Conservation (phyloP, 2,329 filamentous ascomycete genomes). For the Cladobotryum protrusum region DNA sequence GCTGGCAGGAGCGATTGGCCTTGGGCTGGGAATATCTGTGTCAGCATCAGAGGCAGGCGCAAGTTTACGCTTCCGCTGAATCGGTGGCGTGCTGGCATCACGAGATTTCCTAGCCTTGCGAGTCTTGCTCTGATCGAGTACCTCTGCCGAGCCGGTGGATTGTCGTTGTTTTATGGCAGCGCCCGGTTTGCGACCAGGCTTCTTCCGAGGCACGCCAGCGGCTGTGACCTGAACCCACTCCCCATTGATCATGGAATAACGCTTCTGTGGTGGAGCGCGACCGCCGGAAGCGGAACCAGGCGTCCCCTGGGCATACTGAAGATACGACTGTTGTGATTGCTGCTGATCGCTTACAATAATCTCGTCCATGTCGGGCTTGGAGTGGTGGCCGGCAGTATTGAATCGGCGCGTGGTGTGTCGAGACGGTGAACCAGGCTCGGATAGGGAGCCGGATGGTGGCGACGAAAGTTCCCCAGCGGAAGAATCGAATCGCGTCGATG, state of each 20-base stretch:
- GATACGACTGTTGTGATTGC: conserved; percentile 15
- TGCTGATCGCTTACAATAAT: conserved; percentile 38
- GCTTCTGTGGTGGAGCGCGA: conserved; percentile 20
- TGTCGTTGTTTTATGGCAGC: conserved; percentile 41
- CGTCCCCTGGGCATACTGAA: conserved; percentile 21
- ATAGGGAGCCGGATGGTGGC: conserved; percentile 44
- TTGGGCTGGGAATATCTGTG: conserved; percentile 23
- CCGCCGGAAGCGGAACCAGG: conserved; percentile 20
- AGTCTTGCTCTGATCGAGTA: conserved; percentile 39
- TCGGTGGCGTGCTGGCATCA: conserved; percentile 52
- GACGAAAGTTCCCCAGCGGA: conserved; percentile 46
- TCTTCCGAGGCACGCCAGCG: conserved; percentile 54
- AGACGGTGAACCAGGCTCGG: conserved; percentile 43
- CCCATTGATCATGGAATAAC: conserved; percentile 32
- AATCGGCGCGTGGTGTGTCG: conserved; percentile 25
- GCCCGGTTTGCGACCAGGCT: conserved; percentile 60
- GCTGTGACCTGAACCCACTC: conserved; percentile 47
- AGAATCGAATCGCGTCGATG: conserved; percentile 39
- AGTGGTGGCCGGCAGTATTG: conserved; percentile 19
- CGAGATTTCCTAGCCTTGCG: conserved; percentile 51
- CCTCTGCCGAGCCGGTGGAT: conserved; percentile 29
- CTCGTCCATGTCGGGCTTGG: conserved; percentile 39
- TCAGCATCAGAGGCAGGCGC: conserved; percentile 34
- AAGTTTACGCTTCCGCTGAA: conserved; percentile 50
- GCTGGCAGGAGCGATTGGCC: conserved; percentile 26